Percentiles rank a stretch among this genome's conserved stretches.
These are phyloP conservation scores for Malbranchea zuffiana DNA, from an alignment of 2,329 filamentous ascomycete species.

Conservation along the genomic window DNA sequence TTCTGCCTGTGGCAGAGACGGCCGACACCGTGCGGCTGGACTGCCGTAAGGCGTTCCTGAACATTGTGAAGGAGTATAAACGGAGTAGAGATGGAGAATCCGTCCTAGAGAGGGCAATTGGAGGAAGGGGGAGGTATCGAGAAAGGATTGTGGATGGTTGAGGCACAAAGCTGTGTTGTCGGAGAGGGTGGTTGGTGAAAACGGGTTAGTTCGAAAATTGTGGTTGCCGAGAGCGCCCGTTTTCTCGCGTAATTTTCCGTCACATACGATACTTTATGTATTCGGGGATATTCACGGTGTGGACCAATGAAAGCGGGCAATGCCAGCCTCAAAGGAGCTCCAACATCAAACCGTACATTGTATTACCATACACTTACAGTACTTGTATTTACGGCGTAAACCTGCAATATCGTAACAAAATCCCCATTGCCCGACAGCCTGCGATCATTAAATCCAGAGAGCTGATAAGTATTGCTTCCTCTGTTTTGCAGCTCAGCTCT, in stretches of 20 bases:
- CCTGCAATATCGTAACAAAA: too few relatives aligned
- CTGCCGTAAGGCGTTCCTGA: constrained; percentile 96
- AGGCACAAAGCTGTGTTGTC: constrained; percentile 33
- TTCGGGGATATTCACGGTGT: too few relatives aligned
- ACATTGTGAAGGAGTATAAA: constrained; percentile 57
- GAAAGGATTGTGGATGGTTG: constrained; percentile 35
- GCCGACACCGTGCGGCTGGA: constrained; percentile 90
- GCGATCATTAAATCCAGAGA: too few relatives aligned
- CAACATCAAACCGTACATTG: too few relatives aligned
- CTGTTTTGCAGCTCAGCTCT: too few relatives aligned
- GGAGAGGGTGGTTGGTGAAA: constrained; percentile 61
- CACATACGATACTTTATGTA: too few relatives aligned
- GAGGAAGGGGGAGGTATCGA: constrained; percentile 29
- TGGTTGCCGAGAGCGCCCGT: constrained; percentile 26
- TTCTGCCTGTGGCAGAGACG: constrained; percentile 82
- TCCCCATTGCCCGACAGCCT: too few relatives aligned
- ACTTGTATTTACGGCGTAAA: too few relatives aligned
- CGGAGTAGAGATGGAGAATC: constrained; percentile 34
- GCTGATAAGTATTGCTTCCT: too few relatives aligned
- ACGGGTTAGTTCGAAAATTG: constrained; percentile 43
- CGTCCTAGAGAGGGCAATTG: constrained; percentile 35
- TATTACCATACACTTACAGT: too few relatives aligned
- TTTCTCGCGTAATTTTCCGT: constrained; percentile 2
- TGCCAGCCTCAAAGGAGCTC: too few relatives aligned
- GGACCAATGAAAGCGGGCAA: too few relatives aligned